A percentile compares a stretch with the other conserved stretches of the same genome.
phyloP scores from a whole-genome alignment of 2,329 filamentous ascomycete genomes.

The Didymellaceae sp. region DNA sequence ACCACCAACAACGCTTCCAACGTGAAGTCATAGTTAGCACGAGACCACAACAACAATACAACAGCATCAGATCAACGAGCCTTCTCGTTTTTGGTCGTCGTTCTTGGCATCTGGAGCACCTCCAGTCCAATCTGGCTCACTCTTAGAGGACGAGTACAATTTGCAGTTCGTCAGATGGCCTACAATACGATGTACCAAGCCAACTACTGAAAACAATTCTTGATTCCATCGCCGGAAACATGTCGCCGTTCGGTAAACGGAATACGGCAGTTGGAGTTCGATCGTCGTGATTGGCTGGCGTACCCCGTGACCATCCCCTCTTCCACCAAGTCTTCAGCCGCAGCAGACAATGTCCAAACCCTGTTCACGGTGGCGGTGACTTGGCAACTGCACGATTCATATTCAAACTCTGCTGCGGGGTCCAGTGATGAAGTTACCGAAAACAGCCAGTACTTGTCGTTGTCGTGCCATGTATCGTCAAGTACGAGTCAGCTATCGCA shows the following conservation, averaged over 20 bases:
- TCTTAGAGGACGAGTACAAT: too few relatives aligned
- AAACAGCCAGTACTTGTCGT: slow-evolving; percentile 11
- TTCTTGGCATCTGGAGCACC: too few relatives aligned
- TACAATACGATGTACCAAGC: too few relatives aligned
- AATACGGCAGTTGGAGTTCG: not conserved
- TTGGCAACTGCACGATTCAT: slow-evolving; percentile 1
- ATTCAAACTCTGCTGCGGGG: slow-evolving; percentile 21
- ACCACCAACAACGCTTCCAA: too few relatives aligned
- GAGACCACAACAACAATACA: too few relatives aligned
- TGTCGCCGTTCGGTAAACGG: not conserved
- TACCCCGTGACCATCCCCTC: slow-evolving; percentile 11
- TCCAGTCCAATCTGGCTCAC: too few relatives aligned
- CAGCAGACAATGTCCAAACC: not conserved
- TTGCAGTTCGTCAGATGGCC: too few relatives aligned
- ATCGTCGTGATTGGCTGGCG: slow-evolving; percentile 1
- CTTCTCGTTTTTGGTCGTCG: too few relatives aligned
- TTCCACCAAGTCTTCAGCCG: slow-evolving; percentile 14
- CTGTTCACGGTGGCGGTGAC: slow-evolving; percentile 18
- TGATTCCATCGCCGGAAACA: not conserved
- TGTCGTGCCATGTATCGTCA: slow-evolving; percentile 7
- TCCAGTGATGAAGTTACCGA: slow-evolving; percentile 20
- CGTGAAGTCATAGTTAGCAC: too few relatives aligned
- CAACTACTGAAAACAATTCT: too few relatives aligned
- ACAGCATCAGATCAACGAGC: too few relatives aligned
- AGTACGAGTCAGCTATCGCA: slow-evolving; percentile 28